These are phyloP conservation scores for Lachnellula occidentalis DNA, from an alignment of 2,329 filamentous ascomycete species.

Conservation along the genomic window DNA sequence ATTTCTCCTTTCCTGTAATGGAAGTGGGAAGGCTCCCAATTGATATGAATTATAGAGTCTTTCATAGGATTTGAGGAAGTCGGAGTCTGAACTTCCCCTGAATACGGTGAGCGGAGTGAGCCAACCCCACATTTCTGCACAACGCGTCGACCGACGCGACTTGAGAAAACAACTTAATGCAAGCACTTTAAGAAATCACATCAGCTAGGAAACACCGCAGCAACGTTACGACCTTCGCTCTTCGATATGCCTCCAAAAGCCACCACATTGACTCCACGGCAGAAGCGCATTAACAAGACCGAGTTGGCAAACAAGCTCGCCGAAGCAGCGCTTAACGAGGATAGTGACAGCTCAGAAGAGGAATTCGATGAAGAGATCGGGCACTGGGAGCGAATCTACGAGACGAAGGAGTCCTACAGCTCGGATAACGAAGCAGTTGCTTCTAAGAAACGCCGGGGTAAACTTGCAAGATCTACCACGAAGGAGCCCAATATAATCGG, in stretches of 20 bases:
- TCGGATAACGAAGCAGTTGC: neutral
- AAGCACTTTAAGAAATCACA: neutral
- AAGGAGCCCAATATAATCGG: conserved; percentile 47
- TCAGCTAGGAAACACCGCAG: neutral
- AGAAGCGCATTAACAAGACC: conserved; percentile 23
- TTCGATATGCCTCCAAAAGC: conserved; percentile 26
- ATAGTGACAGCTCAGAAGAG: conserved; percentile 43
- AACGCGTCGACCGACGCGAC: neutral
- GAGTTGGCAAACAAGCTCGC: conserved; percentile 39
- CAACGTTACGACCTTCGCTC: neutral
- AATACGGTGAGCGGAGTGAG: neutral
- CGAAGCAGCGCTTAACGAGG: conserved; percentile 8
- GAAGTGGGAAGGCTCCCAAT: too few relatives aligned
- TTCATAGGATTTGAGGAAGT: neutral
- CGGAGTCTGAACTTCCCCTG: neutral
- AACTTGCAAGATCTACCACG: conserved; percentile 21
- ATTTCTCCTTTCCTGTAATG: neutral
- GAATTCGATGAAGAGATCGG: conserved; percentile 70
- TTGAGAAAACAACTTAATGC: neutral
- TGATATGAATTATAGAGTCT: neutral
- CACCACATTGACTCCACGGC: conserved; percentile 8
- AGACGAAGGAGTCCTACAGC: conserved; percentile 19
- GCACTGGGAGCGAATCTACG: conserved; percentile 78
- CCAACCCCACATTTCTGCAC: neutral
- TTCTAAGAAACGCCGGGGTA: conserved; percentile 15